Evolutionary conservation across 2,329 filamentous ascomycete species (phyloP).

Genomic region (Pseudogymnoascus destructans): DNA sequence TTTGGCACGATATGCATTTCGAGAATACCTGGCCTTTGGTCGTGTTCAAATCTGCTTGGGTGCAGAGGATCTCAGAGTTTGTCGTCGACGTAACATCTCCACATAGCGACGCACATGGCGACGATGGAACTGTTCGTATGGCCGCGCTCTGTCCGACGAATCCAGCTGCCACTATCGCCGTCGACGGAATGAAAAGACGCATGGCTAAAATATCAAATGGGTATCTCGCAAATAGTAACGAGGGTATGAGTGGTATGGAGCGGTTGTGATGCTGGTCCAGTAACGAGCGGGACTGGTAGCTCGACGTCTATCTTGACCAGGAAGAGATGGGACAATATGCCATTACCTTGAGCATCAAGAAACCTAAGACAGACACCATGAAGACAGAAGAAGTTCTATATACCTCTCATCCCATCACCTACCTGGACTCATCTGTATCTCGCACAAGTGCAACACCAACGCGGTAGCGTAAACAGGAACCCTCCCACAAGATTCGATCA

Average conservation of each 20-base stretch:
- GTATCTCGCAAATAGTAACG: constrained; percentile 4
- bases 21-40: constrained; percentile 15
- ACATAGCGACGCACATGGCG: constrained; percentile 10
- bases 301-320: constrained; percentile 9
- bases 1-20: constrained; percentile 39
- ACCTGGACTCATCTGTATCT: neutral
- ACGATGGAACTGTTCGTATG: constrained; percentile 3
- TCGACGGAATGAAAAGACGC: neutral
- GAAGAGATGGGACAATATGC: constrained; percentile 3
- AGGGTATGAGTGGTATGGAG: neutral
- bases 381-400: constrained; percentile 1
- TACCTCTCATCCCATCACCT: constrained; percentile 3
- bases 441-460: neutral
- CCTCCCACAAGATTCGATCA: neutral
- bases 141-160: neutral
- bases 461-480: constrained; percentile 1
- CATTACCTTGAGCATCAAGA: neutral
- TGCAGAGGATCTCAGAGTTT: constrained; percentile 10
- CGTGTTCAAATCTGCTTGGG: constrained; percentile 9
- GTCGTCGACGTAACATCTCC: constrained; percentile 11
- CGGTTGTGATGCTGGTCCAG: neutral
- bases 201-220: constrained; percentile 9
- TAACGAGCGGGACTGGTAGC: neutral
- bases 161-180: constrained; percentile 6
- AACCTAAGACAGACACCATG: neutral